Evolutionary conservation across 1,284 basidiomycete genomes (phyloP), one percentile per base, ranked within the genome.

Genomic region (Apiotrichum gracile): DNA sequence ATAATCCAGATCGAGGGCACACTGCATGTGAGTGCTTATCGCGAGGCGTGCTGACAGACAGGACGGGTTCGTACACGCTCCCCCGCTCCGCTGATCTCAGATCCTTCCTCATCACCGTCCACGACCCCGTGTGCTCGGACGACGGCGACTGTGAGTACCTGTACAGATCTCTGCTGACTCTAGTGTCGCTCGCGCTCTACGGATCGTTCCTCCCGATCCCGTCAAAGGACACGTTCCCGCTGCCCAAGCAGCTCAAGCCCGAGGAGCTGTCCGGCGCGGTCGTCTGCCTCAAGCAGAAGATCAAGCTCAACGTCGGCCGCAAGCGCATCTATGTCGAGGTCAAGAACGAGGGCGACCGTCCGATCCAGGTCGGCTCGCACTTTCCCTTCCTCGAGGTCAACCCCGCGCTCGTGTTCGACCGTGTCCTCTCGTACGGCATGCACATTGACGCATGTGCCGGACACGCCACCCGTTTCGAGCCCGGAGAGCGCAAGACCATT

Each of bases 401-500:
- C 75, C 76, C 83, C 1, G 78, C 82, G 0, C 81, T 99, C 8
- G 78, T 78, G 3, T 97, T 98, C 65, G 91, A 97, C 74, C 85
- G 96, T 16, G 76, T 76, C 2, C 79, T 83, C 51, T 83, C 91
- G 0, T 86, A 93, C 55, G 89, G 88, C 5, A 91, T 83, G 65
- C 70, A 70, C 39, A 83, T 99, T 4, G 91, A 98, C 71, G 93
- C 97, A 47, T 79, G 92, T 0, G 86, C 96, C 0, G 94, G 75
- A 4, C 97, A 92, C 0, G 93, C 96, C 2, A 88, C 97, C 6
- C 85, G 96, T 19, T 98, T 98, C 70, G 96, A 99, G 70, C 94
- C 96, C 0, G 92, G 92, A 9, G 91, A 96, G 65, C 73, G 76
- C 26, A 92, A 91, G 76, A 85, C 86, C 0, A 88, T 97, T 27